Conservation (phyloP, 2,329 filamentous ascomycete species). For the Colletotrichum liriopes region DNA sequence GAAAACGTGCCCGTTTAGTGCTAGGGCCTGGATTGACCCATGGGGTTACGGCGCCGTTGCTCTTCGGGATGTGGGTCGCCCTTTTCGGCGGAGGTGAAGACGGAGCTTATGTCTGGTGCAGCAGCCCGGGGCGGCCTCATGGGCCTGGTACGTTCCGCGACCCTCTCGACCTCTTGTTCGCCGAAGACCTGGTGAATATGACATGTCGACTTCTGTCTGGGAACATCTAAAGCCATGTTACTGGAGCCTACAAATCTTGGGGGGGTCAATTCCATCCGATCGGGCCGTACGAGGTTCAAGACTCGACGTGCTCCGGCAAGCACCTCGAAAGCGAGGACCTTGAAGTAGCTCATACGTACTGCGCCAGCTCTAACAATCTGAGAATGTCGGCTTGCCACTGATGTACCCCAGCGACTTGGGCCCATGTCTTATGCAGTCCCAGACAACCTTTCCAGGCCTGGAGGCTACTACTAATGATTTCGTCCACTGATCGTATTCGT, state of each 20-base stretch:
- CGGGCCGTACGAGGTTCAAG: background rate
- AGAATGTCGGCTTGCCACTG: background rate
- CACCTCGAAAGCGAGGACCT: background rate
- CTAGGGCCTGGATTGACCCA: background rate
- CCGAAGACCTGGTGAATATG: background rate
- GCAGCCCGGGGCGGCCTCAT: background rate
- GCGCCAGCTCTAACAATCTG: background rate
- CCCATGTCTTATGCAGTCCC: background rate
- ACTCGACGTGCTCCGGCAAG: background rate
- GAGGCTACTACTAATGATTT: no score
- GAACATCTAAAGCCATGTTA: background rate
- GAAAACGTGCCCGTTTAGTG: background rate
- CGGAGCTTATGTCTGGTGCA: background rate
- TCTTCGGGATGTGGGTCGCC: background rate
- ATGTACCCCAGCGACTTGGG: no score
- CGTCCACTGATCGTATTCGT: no score
- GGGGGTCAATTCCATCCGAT: background rate
- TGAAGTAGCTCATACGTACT: background rate
- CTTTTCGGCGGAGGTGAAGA: background rate
- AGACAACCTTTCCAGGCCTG: background rate
- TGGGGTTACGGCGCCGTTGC: conserved; percentile 2
- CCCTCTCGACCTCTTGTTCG: background rate
- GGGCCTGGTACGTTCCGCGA: background rate
- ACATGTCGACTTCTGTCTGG: background rate
- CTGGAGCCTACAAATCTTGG: no score